These are phyloP conservation scores for Metarhizium sp. DNA, from an alignment of 2,329 filamentous ascomycete genomes.

Conservation along the genomic window DNA sequence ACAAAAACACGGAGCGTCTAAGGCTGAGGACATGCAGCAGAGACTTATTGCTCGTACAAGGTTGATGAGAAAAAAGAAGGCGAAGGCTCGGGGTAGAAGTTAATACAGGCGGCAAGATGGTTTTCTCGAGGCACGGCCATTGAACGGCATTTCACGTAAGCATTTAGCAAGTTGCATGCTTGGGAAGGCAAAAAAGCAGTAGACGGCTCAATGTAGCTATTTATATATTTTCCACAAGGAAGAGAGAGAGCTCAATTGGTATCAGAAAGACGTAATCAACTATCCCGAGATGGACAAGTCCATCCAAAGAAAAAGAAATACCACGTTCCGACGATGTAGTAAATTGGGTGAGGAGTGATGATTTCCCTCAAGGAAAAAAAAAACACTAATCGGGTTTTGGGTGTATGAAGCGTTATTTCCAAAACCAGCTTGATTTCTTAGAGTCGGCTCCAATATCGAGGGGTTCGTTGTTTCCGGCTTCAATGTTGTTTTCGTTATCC, in stretches of 20 bases:
- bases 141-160: neutral
- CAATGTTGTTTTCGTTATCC: slow-evolving; percentile 8
- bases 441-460: slow-evolving; percentile 5
- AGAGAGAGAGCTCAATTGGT: neutral
- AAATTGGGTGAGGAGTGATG: neutral
- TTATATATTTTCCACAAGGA: neutral
- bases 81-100: slow-evolving; percentile 20
- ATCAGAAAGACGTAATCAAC: neutral
- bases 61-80: slow-evolving; percentile 64
- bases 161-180: neutral
- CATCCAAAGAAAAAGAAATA: neutral
- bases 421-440: slow-evolving; percentile 29
- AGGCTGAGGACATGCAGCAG: slow-evolving; percentile 41
- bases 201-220: neutral
- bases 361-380: neutral
- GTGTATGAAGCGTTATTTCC: slow-evolving; percentile 19
- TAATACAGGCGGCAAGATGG: neutral
- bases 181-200: neutral
- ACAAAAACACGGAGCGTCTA: slow-evolving; percentile 21
- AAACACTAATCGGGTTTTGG: neutral
- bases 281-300: neutral
- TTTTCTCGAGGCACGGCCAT: neutral
- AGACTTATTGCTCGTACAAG: slow-evolving; percentile 82
- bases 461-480: neutral
- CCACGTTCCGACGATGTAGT: neutral